A percentile compares a stretch with the other conserved stretches of the same genome.
Evolutionary conservation across 2,329 filamentous ascomycete species (phyloP).

Genomic region (Colletotrichum sp.): DNA sequence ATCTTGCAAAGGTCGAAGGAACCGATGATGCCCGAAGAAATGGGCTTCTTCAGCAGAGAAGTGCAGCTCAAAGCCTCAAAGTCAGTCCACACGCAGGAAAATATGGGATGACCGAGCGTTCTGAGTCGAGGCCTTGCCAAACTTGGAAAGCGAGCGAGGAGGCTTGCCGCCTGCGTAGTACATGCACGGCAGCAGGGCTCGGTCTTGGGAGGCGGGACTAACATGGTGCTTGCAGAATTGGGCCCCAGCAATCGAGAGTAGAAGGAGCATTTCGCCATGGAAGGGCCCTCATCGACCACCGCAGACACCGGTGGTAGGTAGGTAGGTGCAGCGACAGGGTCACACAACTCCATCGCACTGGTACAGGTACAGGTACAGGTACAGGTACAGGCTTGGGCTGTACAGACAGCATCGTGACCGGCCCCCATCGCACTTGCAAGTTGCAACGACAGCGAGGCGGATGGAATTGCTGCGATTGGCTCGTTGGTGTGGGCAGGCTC

Average conservation of each 20-base stretch:
- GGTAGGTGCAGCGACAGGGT: neutral
- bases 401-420: neutral
- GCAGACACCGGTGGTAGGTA: neutral
- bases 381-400: neutral
- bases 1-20: neutral
- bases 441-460: neutral
- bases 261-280: neutral
- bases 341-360: neutral
- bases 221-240: neutral
- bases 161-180: neutral
- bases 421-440: neutral
- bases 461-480: neutral
- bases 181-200: neutral
- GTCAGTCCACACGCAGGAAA: neutral
- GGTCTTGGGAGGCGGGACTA: neutral
- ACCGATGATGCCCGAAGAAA: neutral
- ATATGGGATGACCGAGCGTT: neutral
- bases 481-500: neutral
- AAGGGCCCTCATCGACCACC: neutral
- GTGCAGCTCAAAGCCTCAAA: neutral
- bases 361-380: neutral
- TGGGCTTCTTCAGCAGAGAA: neutral
- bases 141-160: neutral
- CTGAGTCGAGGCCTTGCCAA: neutral
- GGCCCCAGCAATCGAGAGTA: neutral